Conservation (phyloP, 179 eudicot species). For the Corrigiola litoralis region DNA sequence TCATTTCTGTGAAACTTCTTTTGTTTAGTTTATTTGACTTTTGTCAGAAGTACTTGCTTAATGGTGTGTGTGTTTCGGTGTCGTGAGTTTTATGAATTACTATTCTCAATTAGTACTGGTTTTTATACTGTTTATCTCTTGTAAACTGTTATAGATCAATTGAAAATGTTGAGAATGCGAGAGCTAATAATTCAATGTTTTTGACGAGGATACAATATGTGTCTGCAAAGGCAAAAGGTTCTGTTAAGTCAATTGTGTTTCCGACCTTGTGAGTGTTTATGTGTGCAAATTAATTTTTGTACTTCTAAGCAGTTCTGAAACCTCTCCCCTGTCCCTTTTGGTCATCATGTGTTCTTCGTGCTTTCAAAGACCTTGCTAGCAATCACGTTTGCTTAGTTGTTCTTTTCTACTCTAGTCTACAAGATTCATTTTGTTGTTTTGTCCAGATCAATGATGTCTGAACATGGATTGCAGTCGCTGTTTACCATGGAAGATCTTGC, state of each 20-base stretch:
- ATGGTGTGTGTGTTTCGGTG: too few species aligned
- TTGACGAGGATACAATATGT: too few species aligned
- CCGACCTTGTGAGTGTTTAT: background rate
- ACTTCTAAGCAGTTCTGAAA: background rate
- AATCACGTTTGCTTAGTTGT: background rate
- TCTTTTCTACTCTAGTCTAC: background rate
- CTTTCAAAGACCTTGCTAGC: background rate
- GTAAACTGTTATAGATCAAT: too few species aligned
- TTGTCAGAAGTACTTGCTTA: background rate
- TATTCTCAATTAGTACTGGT: background rate
- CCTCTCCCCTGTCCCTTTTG: too few species aligned
- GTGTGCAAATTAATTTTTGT: background rate
- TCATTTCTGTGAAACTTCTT: background rate
- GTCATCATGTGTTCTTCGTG: background rate
- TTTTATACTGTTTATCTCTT: background rate
- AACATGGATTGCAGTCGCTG: slow-evolving; percentile 60
- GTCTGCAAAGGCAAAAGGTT: background rate
- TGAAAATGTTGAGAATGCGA: background rate
- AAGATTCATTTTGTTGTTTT: background rate
- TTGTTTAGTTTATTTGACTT: background rate
- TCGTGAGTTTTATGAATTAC: background rate
- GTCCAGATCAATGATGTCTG: slow-evolving; percentile 56
- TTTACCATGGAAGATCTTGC: slow-evolving; percentile 91
- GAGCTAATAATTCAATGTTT: background rate
- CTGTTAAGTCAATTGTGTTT: background rate